These are phyloP conservation scores for Cytidiella melzeri DNA, from an alignment of 768 basidiomycete genomes.

Conservation along the genomic window DNA sequence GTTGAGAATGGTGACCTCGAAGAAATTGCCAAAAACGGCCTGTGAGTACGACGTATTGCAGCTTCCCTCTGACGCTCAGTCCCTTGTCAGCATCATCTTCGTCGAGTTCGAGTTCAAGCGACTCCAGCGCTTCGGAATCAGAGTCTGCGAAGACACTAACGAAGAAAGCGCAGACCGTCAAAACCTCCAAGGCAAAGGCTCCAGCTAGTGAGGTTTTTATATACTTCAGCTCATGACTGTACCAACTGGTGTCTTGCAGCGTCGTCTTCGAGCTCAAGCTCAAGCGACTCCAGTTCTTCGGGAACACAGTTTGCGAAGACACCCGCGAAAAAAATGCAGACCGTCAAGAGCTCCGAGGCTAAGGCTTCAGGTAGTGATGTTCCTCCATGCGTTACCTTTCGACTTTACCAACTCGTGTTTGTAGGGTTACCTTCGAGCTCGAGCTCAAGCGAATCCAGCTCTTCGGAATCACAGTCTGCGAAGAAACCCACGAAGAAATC, in stretches of 20 bases:
- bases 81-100: slow-evolving; percentile 1
- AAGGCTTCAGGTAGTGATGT: slow-evolving; percentile 1
- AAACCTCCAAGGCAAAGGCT: background rate
- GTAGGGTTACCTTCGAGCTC: slow-evolving; percentile 15
- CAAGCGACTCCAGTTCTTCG: no score
- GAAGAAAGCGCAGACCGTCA: background rate
- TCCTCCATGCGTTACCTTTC: background rate
- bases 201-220: slow-evolving; percentile 21
- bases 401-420: background rate
- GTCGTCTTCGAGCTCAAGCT: slow-evolving; percentile 17
- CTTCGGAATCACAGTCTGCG: slow-evolving; percentile 20
- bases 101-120: slow-evolving; percentile 14
- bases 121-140: slow-evolving; percentile 13
- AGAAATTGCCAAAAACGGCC: slow-evolving; percentile 4
- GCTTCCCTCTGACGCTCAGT: background rate
- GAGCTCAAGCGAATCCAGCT: background rate
- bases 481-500: slow-evolving; percentile 1
- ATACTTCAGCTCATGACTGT: background rate
- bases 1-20: slow-evolving; percentile 2
- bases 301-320: slow-evolving; percentile 19
- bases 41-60: background rate
- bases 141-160: slow-evolving; percentile 17
- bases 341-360: background rate
- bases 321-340: background rate
- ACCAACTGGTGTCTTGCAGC: background rate